Percentiles rank a stretch among this genome's conserved stretches.
phyloP scores from a whole-genome alignment of 2,329 filamentous ascomycete genomes.

The Myriosclerotinia scirpicola region DNA sequence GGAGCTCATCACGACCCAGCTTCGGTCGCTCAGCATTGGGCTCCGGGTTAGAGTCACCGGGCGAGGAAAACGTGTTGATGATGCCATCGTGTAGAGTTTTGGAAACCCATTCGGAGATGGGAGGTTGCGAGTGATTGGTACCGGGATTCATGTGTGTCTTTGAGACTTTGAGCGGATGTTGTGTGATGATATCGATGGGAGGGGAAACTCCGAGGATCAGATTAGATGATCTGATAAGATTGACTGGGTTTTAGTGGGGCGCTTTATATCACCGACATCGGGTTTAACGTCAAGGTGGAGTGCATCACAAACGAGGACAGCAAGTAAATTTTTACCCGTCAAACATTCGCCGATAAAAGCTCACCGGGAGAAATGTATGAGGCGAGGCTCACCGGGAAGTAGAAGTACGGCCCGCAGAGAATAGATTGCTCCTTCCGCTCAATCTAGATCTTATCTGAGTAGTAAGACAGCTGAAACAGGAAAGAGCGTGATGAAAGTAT shows the following conservation, averaged over 20 bases:
- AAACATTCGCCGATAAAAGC: background rate
- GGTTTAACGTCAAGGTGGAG: background rate
- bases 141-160: slow-evolving; percentile 13
- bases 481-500: background rate
- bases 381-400: background rate
- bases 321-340: background rate
- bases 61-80: background rate
- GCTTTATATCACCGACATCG: background rate
- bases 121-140: background rate
- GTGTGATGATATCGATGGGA: background rate
- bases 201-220: background rate
- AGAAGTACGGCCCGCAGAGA: background rate
- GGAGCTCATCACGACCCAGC: background rate
- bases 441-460: background rate
- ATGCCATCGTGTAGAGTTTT: background rate
- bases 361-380: background rate
- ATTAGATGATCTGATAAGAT: slow-evolving; percentile 21
- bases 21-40: background rate
- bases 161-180: background rate
- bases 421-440: too few species aligned
- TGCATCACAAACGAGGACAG: background rate
- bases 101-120: slow-evolving; percentile 15
- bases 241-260: background rate
- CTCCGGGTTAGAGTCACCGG: too few species aligned
- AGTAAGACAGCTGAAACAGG: background rate